Percentiles rank a stretch among this genome's conserved stretches.
These are phyloP conservation scores for Xanthoparmelia taractica DNA, from an alignment of 495 filamentous ascomycete species.

Conservation along the genomic window DNA sequence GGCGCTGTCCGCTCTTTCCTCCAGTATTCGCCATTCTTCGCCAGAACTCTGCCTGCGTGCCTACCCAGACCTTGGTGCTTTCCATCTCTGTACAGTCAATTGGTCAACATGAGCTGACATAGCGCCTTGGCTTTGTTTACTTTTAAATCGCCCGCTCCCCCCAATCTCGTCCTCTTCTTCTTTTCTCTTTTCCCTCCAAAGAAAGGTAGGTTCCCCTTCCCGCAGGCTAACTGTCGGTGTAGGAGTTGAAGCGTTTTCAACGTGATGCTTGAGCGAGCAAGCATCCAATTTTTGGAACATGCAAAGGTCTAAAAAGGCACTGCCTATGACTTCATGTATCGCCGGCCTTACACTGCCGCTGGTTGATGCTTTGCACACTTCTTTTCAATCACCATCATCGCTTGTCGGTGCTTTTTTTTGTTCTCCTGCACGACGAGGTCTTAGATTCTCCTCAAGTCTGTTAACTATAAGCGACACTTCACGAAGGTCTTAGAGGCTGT, in stretches of 20 bases:
- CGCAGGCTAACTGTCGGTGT: neutral
- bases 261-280: too few species aligned
- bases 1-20: neutral
- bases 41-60: neutral
- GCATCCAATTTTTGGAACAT: conserved; percentile 4
- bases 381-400: neutral
- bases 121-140: conserved; percentile 2
- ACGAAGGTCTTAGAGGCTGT: too few species aligned
- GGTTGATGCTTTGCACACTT: neutral
- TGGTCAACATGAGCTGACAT: neutral
- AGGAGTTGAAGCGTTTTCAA: neutral
- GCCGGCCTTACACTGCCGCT: neutral
- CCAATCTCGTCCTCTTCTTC: conserved; percentile 7
- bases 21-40: neutral
- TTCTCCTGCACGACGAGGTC: conserved; percentile 9
- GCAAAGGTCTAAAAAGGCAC: neutral
- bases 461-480: too few species aligned
- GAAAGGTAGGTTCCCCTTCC: neutral
- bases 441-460: too few species aligned
- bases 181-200: conserved; percentile 9
- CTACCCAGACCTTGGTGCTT: neutral
- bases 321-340: neutral
- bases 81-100: neutral
- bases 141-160: neutral
- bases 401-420: neutral